These are phyloP conservation scores for Penicillium ochrochloron DNA, from an alignment of 495 filamentous ascomycete genomes.

Conservation along the genomic window DNA sequence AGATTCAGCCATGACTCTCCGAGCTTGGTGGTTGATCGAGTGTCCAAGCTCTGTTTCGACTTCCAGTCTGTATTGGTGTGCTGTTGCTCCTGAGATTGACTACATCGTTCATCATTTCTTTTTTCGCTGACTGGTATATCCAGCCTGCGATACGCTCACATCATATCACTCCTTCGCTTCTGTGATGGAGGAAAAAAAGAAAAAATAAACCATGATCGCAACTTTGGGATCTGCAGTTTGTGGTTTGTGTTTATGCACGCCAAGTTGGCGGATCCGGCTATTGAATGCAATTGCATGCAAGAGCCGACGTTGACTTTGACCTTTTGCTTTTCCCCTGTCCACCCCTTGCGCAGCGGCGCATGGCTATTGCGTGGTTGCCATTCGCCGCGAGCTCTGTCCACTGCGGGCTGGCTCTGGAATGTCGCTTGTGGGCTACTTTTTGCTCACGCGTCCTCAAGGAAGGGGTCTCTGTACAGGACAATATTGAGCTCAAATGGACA, in stretches of 20 bases:
- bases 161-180: neutral
- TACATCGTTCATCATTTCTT: neutral
- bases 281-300: slow-evolving; percentile 10
- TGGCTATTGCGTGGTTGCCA: slow-evolving; percentile 22
- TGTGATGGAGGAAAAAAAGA: neutral
- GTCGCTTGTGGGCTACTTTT: neutral
- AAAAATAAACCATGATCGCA: neutral
- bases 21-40: neutral
- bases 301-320: neutral
- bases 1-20: neutral
- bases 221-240: neutral
- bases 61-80: neutral
- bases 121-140: neutral
- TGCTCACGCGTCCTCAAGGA: neutral
- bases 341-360: slow-evolving; percentile 28
- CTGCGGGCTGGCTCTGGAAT: neutral
- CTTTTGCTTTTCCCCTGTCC: neutral
- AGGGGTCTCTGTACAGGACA: neutral
- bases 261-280: slow-evolving; percentile 2
- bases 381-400: neutral
- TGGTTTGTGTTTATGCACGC: neutral
- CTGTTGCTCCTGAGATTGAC: neutral
- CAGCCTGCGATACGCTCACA: neutral
- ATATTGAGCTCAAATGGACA: neutral
- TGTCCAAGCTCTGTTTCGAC: neutral